Evolutionary conservation across 495 filamentous ascomycete genomes (phyloP), one percentile per base, ranked within the genome.

Genomic region (Saxophila tyrrhenica): DNA sequence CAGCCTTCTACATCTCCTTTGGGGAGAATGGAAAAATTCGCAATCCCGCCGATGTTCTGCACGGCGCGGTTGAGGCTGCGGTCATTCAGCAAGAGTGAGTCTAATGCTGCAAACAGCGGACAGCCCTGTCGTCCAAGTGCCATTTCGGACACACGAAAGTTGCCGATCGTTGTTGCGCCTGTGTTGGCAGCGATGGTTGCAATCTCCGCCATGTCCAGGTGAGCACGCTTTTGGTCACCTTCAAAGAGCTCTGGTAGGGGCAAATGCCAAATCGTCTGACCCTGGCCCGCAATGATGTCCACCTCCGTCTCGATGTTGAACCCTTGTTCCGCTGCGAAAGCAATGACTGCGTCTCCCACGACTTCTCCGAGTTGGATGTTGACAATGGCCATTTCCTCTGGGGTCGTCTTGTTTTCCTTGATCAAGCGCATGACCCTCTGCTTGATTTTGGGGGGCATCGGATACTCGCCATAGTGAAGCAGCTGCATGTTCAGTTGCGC

Each of bases 41-140:
- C 76, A 39, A 80, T 80, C 8, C 77, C 76, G 51, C 78, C 76
- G 55, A 80, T 79, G 59, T 81, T 81, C 64, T 81, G 77, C 59
- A 75, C 80, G 10, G 72, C 73, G 44, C 76, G 73, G 2, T 75
- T 56, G 60, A 78, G 79, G 13, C 71, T 78, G 7, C 76, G 77
- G 50, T 80, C 75, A 46, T 77, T 75, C 21, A 80, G 67, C 15
- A 80, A 55, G 9, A 80, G 60, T 1, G 73, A 54, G 29, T 62
- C 62, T 52, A 74, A 71, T 58, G 75, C 72, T 25, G 71, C 72
- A 57, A 75, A 70, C 21, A 74, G 65, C n/a, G 72, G 72, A 8
- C 72, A 72, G 22, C 72, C 72, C 64, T 75, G 72, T 23, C 72
- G 62, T 5, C 72, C 71, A 29, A 67, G 70, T 22, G 71, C 67